phyloP scores from a whole-genome alignment of 768 basidiomycete species.

The Lactarius indigo region DNA sequence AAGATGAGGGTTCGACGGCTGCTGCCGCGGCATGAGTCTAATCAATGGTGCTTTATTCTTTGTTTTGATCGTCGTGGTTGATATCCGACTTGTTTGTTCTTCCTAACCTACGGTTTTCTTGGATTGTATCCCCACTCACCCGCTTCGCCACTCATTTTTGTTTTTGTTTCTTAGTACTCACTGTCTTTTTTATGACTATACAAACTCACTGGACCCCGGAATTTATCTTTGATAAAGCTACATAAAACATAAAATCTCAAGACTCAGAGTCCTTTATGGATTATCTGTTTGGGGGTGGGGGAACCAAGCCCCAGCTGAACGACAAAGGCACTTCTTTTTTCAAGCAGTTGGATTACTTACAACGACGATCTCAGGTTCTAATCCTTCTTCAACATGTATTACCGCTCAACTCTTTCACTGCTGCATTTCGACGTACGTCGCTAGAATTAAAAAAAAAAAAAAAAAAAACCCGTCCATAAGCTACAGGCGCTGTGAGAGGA shows the following conservation, averaged over 20 bases:
- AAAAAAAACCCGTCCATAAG: not conserved
- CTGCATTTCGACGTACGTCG: constrained; percentile 18
- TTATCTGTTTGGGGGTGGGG: not conserved
- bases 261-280: not conserved
- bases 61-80: not conserved
- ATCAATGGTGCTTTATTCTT: not conserved
- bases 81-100: not conserved
- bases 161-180: not conserved
- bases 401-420: constrained; percentile 28
- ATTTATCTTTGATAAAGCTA: not conserved
- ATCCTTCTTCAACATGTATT: not conserved
- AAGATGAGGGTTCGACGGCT: not conserved
- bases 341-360: not conserved
- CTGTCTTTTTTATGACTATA: not conserved
- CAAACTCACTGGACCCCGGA: not conserved
- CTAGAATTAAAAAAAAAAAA: not conserved
- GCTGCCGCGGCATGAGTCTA: not conserved
- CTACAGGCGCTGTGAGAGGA: not conserved
- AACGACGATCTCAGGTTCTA: not conserved
- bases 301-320: not conserved
- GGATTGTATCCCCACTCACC: not conserved
- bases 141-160: not conserved
- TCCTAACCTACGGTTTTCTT: not conserved
- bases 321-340: not conserved
- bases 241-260: no score